Evolutionary conservation across 1,284 basidiomycete species (phyloP).

Genomic region (Calocybe gambosa): DNA sequence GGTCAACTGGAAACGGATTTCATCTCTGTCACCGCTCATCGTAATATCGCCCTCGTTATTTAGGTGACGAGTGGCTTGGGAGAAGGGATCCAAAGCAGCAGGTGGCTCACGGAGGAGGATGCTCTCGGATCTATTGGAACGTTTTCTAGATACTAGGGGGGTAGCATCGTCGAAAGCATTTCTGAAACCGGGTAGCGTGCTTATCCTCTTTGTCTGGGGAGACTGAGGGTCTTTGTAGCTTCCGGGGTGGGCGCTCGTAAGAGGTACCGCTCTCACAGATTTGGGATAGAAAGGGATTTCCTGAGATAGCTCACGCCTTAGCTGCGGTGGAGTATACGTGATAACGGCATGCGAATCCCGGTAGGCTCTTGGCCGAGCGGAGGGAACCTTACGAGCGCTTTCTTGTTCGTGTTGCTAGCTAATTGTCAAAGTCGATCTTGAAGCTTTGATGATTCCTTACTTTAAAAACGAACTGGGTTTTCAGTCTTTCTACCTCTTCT

Average conservation of each 20-base stretch:
- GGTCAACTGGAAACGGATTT: constrained; percentile 2
- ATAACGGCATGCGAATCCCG: constrained; percentile 35
- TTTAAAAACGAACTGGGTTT: constrained; percentile 65
- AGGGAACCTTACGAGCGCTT: constrained; percentile 44
- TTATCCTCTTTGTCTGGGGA: constrained; percentile 26
- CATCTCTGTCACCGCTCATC: constrained; percentile 6
- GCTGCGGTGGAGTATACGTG: constrained; percentile 33
- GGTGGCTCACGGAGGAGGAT: background rate
- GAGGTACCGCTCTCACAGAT: constrained; percentile 31
- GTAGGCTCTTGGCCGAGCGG: constrained; percentile 33
- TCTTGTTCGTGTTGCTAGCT: constrained; percentile 68
- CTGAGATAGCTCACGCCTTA: constrained; percentile 30
- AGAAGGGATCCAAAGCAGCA: background rate
- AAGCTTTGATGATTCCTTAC: constrained; percentile 26
- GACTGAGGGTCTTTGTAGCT: constrained; percentile 18
- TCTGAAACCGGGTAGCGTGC: constrained; percentile 41
- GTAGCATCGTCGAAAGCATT: constrained; percentile 39
- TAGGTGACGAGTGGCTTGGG: background rate
- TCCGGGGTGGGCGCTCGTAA: constrained; percentile 20
- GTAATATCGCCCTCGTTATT: constrained; percentile 6
- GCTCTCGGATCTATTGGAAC: constrained; percentile 10
- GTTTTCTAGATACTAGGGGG: constrained; percentile 23
- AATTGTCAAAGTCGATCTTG: background rate
- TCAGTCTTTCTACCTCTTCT: constrained; percentile 63
- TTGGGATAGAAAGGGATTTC: constrained; percentile 21